Base-by-base conservation (phyloP, 1,284 basidiomycete species). In the Peniophora sp. region DNA sequence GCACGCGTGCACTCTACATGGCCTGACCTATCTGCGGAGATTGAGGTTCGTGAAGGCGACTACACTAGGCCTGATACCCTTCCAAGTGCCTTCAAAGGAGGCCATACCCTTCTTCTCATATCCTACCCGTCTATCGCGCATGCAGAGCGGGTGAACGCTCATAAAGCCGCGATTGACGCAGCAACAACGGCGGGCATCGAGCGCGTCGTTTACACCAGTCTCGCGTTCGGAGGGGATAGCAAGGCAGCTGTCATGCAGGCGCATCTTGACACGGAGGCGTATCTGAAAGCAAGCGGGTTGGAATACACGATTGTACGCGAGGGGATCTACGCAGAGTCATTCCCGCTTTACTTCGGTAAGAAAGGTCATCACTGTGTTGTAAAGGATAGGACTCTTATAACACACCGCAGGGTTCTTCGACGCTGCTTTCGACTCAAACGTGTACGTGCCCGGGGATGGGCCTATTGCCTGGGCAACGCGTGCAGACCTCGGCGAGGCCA, bases 321-420 rank as follows among this genome's bases (percentile, higher is more conserved):
- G 56, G 70, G 69, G 6, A 65, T 71, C 24, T 71, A 72, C 51
- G 64, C 60, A 54, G 67, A 69, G 60, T 66, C 64, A 49, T 69
- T 57, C 43, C 64, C 67, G 51, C 57, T 69, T 24, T 70, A 69
- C 52, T 59, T 70, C 24, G 68, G 67, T 51, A 32, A 32, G 27
- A 12, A n/a, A 17, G 14, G 11, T 36, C 14, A n/a, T 47, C 8
- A 11, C 14, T 11, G 6, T 17, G 17, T 22, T 3, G 20, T 27
- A 14, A 1, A 15, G 15, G 12, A 14, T 14, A 22, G 27, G 12
- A 6, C 27, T 5, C 27, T 32, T 12, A 32, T 32, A 32, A 22
- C 12, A 47, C 14, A 14, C n/a, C 34, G 18, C 11, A 54, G 52
- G 52, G 8, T 54, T 54, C 49, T 54, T 48, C 47, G 47, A 54